Conservation (phyloP, 1,139 yeast species). For the Pneumocystis jirovecii region DNA sequence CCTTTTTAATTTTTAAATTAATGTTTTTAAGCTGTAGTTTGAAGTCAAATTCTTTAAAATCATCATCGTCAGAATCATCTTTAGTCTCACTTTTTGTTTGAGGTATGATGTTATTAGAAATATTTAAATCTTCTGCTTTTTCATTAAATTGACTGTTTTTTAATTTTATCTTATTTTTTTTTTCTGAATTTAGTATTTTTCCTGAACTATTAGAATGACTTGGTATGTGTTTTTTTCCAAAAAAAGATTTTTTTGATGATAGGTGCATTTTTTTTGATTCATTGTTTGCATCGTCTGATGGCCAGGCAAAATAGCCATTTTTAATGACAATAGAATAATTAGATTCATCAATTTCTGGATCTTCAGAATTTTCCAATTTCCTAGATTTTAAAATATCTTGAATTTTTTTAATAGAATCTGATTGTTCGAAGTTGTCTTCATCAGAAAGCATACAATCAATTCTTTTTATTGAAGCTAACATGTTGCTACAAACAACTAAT, state of each 20-base stretch:
- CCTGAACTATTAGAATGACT: neutral
- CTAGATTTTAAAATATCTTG: neutral
- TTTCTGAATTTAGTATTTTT: neutral
- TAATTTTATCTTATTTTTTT: neutral
- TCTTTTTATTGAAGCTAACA: neutral
- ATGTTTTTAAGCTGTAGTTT: constrained; percentile 38
- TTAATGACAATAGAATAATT: neutral
- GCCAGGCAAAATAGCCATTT: neutral
- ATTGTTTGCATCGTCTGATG: neutral
- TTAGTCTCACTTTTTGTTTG: neutral
- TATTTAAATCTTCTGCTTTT: neutral
- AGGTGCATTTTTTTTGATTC: neutral
- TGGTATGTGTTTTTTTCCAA: neutral
- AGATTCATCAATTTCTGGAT: neutral
- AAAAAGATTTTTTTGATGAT: neutral
- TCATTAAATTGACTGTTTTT: neutral
- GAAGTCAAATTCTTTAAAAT: constrained; percentile 28
- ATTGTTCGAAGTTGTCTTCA: neutral
- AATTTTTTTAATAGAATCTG: neutral
- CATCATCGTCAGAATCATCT: neutral
- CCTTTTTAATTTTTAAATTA: constrained; percentile 56
- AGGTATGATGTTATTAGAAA: neutral
- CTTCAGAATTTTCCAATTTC: neutral
- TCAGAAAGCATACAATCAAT: neutral
- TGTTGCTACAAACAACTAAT: neutral